A percentile compares a stretch with the other conserved stretches of the same genome.
phyloP scores from a whole-genome alignment of 1,284 basidiomycete species.

The Cutaneotrichosporon cutaneum region DNA sequence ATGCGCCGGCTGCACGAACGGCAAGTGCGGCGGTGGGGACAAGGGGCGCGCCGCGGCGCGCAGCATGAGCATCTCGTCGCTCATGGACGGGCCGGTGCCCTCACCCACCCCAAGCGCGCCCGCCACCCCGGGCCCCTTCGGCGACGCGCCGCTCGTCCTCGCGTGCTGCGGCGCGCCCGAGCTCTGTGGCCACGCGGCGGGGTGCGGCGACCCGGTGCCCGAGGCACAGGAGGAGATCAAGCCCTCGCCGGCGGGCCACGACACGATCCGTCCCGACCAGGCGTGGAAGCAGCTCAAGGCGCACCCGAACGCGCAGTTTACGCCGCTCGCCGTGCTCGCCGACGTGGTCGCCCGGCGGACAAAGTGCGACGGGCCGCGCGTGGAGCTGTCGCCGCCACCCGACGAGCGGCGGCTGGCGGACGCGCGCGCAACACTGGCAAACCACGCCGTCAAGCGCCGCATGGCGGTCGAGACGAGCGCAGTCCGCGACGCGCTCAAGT shows the following conservation, averaged over 20 bases:
- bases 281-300: conserved; percentile 84
- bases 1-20: conserved; percentile 16
- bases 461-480: conserved; percentile 73
- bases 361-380: conserved; percentile 69
- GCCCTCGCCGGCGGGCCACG: conserved; percentile 15
- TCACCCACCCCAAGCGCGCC: not conserved
- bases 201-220: conserved; percentile 29
- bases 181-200: conserved; percentile 37
- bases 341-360: conserved; percentile 82
- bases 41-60: not conserved
- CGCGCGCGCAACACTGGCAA: conserved; percentile 27
- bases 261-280: conserved; percentile 74
- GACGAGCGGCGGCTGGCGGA: conserved; percentile 55
- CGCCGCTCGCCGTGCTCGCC: conserved; percentile 74
- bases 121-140: conserved; percentile 7
- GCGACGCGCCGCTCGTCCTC: conserved; percentile 35
- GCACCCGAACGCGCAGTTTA: conserved; percentile 80
- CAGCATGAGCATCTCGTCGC: conserved; percentile 11
- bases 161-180: conserved; percentile 47
- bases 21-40: conserved; percentile 6
- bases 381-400: conserved; percentile 60
- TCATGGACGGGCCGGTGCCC: conserved; percentile 15
- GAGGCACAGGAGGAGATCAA: not conserved
- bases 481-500: conserved; percentile 71
- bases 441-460: conserved; percentile 54